Percentiles rank a stretch among this genome's conserved stretches.
These are phyloP conservation scores for Exophiala dermatitidis DNA, from an alignment of 2,329 filamentous ascomycete species.

Conservation along the genomic window DNA sequence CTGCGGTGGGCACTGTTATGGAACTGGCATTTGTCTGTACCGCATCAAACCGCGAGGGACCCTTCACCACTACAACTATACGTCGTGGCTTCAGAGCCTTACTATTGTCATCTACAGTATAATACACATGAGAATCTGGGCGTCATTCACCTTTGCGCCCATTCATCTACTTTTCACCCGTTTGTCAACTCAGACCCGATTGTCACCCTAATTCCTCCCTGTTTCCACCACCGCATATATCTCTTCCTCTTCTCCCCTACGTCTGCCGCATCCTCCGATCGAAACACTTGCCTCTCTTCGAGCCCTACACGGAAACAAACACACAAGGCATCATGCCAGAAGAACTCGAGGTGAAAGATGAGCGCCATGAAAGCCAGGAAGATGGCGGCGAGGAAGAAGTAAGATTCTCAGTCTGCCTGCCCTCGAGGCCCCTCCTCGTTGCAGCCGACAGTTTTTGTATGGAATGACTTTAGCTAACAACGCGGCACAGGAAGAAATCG, in stretches of 20 bases:
- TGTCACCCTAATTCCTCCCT: background rate
- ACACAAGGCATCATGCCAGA: slow-evolving; percentile 27
- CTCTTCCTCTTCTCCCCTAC: background rate
- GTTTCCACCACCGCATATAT: background rate
- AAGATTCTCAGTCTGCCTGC: slow-evolving; percentile 14
- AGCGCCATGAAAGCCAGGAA: slow-evolving; percentile 35
- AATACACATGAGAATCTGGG: too few species aligned
- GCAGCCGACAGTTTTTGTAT: background rate
- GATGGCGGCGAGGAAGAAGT: slow-evolving; percentile 43
- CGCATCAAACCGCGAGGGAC: too few species aligned
- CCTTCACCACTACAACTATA: too few species aligned
- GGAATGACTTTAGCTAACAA: background rate
- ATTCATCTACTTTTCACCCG: background rate
- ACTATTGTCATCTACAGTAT: background rate
- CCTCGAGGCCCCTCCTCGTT: background rate
- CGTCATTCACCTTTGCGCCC: background rate
- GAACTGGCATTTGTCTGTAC: background rate
- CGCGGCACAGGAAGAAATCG: slow-evolving; percentile 61
- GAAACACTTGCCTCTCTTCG: background rate
- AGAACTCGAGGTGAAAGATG: slow-evolving; percentile 34
- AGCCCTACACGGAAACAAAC: background rate
- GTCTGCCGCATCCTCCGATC: background rate
- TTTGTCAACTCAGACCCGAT: background rate
- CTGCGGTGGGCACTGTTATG: background rate
- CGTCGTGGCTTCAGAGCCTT: background rate